phyloP scores from a whole-genome alignment of 768 basidiomycete genomes.

The Lentinula lateritia region DNA sequence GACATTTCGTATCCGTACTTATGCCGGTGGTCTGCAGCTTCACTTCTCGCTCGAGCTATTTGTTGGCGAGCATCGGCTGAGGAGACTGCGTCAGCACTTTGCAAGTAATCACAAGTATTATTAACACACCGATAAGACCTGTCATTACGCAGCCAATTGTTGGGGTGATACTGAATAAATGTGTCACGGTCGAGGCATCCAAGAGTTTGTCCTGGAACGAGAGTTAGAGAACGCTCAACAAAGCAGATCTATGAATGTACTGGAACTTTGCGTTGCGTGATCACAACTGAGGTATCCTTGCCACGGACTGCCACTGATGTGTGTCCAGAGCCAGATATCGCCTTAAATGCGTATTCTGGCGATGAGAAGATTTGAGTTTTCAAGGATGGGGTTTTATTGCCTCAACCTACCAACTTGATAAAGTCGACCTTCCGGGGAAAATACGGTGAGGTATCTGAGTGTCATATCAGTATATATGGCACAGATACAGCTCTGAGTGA shows the following conservation, averaged over 20 bases:
- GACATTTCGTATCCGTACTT: constrained; percentile 99
- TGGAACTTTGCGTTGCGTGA: constrained; percentile 98
- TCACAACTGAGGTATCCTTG: constrained; percentile 90
- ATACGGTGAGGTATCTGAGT: constrained; percentile 86
- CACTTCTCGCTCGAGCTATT: constrained; percentile 76
- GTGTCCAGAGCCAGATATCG: constrained; percentile 94
- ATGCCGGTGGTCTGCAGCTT: constrained; percentile 91
- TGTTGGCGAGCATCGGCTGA: constrained; percentile 91
- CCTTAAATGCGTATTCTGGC: constrained; percentile 98
- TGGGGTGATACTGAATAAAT: constrained; percentile 93
- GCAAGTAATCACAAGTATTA: background rate
- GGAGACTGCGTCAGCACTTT: background rate
- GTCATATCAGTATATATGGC: background rate
- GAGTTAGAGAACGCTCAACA: background rate
- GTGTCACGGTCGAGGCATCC: constrained; percentile 90
- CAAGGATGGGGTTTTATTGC: constrained; percentile 6
- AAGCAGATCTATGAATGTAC: constrained; percentile 38
- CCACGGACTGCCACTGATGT: constrained; percentile 91
- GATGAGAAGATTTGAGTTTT: constrained; percentile 4
- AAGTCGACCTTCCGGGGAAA: constrained; percentile 93
- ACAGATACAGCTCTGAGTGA: background rate
- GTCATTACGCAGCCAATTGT: constrained; percentile 98
- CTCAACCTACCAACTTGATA: constrained; percentile 90
- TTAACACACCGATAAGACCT: constrained; percentile 78
- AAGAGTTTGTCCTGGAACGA: constrained; percentile 80